Evolutionary conservation across 2,329 filamentous ascomycete genomes (phyloP), one percentile per base, ranked within the genome.

Genomic region (Diaporthe caulivora): DNA sequence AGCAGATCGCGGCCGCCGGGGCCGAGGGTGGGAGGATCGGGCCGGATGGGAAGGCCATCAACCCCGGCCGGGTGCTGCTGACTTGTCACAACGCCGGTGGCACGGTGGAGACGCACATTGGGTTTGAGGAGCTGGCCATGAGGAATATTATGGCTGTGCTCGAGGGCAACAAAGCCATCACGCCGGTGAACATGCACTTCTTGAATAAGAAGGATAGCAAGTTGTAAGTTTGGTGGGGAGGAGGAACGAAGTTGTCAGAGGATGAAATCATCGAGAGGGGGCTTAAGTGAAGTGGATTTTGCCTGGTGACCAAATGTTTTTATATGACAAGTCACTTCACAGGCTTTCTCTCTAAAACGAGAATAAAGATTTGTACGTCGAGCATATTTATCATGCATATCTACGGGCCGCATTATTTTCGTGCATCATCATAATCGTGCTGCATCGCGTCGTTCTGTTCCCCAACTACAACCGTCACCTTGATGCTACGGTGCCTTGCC

Each of bases 81-180:
- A 90, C 92, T n/a, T 89, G 90, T 69, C 92, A 93, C 79, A 92
- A 92, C 76, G 92, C 91, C 1, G 91, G 91, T 0, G 90, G 91
- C 4, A 92, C 91, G 47, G 85, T 92, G 18, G 90, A 92, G 80
- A 91, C 91, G 75, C 90, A 91, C 77, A 80, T 88, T n/a, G 90
- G 89, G 5, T 92, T 93, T 76, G 92, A 93, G 83, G 87, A 89
- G 80, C 78, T 93, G 79, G 89, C 88, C 44, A 92, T 94, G 87
- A 84, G 89, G 78, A 94, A 93, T 79, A 86, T 93, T 65, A 83
- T 92, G 81, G 87, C 87, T 0, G 91, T 91, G 72, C 78, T 92
- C 71, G 80, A 81, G 2, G 87, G 87, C 0, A 82, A 83, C 2
- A 82, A 87, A 73, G 82, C 89, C 3, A 80, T 92, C 31, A 91